phyloP scores from a whole-genome alignment of 768 basidiomycete genomes.

The Imleria badia region DNA sequence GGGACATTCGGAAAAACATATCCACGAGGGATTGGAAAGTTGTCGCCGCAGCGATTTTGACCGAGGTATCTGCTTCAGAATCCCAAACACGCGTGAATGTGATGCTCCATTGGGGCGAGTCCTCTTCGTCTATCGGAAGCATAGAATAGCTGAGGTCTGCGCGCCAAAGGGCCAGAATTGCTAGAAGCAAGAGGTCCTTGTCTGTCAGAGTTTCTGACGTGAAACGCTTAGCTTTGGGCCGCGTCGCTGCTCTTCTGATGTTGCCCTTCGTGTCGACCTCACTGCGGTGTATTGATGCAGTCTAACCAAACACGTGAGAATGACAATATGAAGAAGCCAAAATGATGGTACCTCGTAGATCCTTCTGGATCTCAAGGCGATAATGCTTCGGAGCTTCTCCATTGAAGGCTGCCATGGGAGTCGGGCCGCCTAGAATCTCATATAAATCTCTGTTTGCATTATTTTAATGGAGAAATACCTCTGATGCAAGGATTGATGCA shows the following conservation, averaged over 20 bases:
- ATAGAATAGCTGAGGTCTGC: slow-evolving; percentile 54
- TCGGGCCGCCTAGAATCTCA: slow-evolving; percentile 42
- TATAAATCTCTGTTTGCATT: slow-evolving; percentile 8
- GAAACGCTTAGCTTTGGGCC: slow-evolving; percentile 62
- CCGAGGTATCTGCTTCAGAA: slow-evolving; percentile 57
- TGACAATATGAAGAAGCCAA: slow-evolving; percentile 1
- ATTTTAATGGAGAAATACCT: slow-evolving; percentile 43
- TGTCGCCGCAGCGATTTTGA: slow-evolving; percentile 60
- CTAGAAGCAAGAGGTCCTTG: slow-evolving; percentile 67
- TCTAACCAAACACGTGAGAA: slow-evolving; percentile 35
- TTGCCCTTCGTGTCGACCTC: slow-evolving; percentile 62
- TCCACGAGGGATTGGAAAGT: slow-evolving; percentile 48
- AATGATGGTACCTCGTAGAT: slow-evolving; percentile 53
- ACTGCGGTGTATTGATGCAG: slow-evolving; percentile 49
- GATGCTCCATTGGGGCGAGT: slow-evolving; percentile 48
- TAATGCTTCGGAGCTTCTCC: slow-evolving; percentile 43
- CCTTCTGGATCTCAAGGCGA: slow-evolving; percentile 49
- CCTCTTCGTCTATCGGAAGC: slow-evolving; percentile 39
- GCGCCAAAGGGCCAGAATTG: slow-evolving; percentile 71
- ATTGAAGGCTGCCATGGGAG: slow-evolving; percentile 58
- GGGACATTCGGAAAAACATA: slow-evolving; percentile 42
- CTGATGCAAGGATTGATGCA: slow-evolving; percentile 62
- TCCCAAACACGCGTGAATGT: slow-evolving; percentile 57
- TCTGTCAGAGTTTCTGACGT: slow-evolving; percentile 62
- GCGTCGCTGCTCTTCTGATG: slow-evolving; percentile 48